A percentile compares a stretch with the other conserved stretches of the same genome.
Conservation (phyloP, 1,284 basidiomycete genomes). For the Pascua guehoae region DNA sequence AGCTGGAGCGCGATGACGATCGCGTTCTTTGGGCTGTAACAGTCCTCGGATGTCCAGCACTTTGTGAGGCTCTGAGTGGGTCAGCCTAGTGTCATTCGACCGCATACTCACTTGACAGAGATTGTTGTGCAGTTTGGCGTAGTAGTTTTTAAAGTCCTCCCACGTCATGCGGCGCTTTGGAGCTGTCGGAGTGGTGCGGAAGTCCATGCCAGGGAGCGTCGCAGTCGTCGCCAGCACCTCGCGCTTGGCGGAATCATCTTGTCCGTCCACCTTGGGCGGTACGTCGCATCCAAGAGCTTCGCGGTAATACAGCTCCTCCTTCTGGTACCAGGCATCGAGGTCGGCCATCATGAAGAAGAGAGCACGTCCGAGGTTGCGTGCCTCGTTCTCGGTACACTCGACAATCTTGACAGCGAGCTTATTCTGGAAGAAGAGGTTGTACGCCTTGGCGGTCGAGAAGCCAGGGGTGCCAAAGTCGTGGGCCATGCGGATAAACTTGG, state of each 20-base stretch:
- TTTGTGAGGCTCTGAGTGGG: slow-evolving; percentile 31
- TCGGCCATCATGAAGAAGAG: slow-evolving; percentile 73
- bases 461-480: slow-evolving; percentile 81
- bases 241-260: slow-evolving; percentile 61
- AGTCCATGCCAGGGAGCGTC: slow-evolving; percentile 54
- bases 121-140: slow-evolving; percentile 78
- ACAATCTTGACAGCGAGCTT: slow-evolving; percentile 81
- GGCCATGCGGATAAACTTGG: slow-evolving; percentile 81
- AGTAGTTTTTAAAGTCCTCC: slow-evolving; percentile 65
- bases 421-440: slow-evolving; percentile 81
- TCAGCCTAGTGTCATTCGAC: slow-evolving; percentile 48
- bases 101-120: slow-evolving; percentile 51
- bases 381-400: slow-evolving; percentile 92
- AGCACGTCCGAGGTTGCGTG: slow-evolving; percentile 90
- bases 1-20: slow-evolving; percentile 86
- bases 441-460: slow-evolving; percentile 80
- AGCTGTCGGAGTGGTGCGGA: slow-evolving; percentile 53
- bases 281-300: slow-evolving; percentile 50
- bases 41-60: slow-evolving; percentile 52
- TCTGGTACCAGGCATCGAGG: slow-evolving; percentile 68
- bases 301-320: slow-evolving; percentile 54
- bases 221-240: not conserved
- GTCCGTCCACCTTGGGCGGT: slow-evolving; percentile 40
- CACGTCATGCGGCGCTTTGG: slow-evolving; percentile 57
- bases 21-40: slow-evolving; percentile 79